These are phyloP conservation scores for Penicillium sp. DNA, from an alignment of 2,329 filamentous ascomycete species.

Conservation along the genomic window DNA sequence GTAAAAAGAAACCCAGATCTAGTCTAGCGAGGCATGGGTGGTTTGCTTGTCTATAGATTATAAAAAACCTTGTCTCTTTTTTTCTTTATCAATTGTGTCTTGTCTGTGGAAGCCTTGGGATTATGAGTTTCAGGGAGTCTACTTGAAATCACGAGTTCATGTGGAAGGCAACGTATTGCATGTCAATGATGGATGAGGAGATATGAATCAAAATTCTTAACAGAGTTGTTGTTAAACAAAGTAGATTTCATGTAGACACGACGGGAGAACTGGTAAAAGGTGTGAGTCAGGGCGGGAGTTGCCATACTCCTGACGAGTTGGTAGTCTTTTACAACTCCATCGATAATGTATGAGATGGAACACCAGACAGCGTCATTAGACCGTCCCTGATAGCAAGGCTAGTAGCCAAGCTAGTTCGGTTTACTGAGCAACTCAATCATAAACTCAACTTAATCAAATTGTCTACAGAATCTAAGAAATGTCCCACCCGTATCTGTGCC, in stretches of 20 bases:
- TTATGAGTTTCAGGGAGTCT: conserved; percentile 5
- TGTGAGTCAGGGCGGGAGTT: too few relatives aligned
- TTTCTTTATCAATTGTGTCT: conserved; percentile 26
- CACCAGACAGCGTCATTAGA: too few relatives aligned
- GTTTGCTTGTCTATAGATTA: conserved; percentile 27
- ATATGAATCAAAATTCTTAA: conserved; percentile 30
- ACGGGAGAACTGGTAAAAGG: background rate
- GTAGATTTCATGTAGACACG: background rate
- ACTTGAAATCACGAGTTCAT: conserved; percentile 32
- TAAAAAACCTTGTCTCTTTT: conserved; percentile 18
- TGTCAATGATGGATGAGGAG: conserved; percentile 29
- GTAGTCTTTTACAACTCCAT: too few relatives aligned
- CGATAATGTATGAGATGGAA: too few relatives aligned
- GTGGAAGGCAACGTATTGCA: conserved; percentile 32
- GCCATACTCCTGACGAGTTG: too few relatives aligned
- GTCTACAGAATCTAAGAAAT: conserved; percentile 39
- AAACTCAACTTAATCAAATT: background rate
- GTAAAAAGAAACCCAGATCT: conserved; percentile 50
- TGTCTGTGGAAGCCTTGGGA: conserved; percentile 18
- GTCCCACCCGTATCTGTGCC: conserved; percentile 74
- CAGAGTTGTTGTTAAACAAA: background rate
- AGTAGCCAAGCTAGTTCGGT: too few relatives aligned
- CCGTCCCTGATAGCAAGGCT: too few relatives aligned
- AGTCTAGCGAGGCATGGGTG: conserved; percentile 10
- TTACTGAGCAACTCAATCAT: too few relatives aligned